Conservation (phyloP, 495 filamentous ascomycete species). For the Hypoxylon fuscum region DNA sequence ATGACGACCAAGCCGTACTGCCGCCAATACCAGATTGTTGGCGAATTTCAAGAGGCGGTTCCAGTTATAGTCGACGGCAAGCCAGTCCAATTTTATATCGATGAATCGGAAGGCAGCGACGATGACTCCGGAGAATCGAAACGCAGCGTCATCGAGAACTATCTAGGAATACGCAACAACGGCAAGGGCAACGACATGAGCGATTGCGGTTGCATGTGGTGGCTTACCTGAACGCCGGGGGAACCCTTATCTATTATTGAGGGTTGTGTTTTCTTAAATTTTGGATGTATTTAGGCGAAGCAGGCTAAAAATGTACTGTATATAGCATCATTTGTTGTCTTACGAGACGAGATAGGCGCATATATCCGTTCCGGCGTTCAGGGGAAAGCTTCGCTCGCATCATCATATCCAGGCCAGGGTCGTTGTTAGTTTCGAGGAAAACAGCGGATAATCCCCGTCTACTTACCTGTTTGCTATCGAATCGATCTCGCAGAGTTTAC, state of each 20-base stretch:
- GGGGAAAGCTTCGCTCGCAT: conserved; percentile 16
- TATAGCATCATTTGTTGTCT: conserved; percentile 29
- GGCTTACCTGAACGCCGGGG: conserved; percentile 36
- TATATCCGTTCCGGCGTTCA: conserved; percentile 37
- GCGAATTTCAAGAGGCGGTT: conserved; percentile 53
- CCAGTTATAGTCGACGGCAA: conserved; percentile 54
- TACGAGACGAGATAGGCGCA: conserved; percentile 23
- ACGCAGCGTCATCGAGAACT: conserved; percentile 1
- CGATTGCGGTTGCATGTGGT: conserved; percentile 50
- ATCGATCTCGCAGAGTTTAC: neutral
- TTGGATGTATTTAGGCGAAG: conserved; percentile 20
- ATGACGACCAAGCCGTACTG: conserved; percentile 64
- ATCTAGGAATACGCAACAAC: conserved; percentile 9
- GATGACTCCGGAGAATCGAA: conserved; percentile 13
- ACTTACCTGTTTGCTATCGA: conserved; percentile 2
- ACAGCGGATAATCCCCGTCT: conserved; percentile 12
- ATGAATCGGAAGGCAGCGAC: conserved; percentile 58
- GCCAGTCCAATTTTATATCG: conserved; percentile 63
- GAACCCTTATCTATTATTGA: conserved; percentile 1
- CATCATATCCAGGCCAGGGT: conserved; percentile 1
- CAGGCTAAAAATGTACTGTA: conserved; percentile 28
- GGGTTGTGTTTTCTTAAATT: conserved; percentile 7
- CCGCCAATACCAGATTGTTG: conserved; percentile 73
- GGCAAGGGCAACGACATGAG: conserved; percentile 39
- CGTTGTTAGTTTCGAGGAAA: conserved; percentile 5